A percentile compares a stretch with the other conserved stretches of the same genome.
phyloP scores from a whole-genome alignment of 345 rosid species.

The Raphanus raphanistrum region DNA sequence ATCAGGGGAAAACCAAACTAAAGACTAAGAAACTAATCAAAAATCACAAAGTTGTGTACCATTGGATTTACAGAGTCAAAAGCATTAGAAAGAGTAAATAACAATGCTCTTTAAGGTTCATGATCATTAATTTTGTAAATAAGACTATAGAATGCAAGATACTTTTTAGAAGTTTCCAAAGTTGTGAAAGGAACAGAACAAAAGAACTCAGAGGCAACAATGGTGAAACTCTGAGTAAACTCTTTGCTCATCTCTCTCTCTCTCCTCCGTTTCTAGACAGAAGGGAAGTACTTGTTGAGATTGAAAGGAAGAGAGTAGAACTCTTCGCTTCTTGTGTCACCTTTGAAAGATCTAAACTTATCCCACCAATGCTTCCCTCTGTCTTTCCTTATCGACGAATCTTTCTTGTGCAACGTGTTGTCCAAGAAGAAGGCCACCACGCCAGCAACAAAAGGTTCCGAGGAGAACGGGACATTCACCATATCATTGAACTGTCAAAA shows the following conservation, averaged over 20 bases:
- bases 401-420: slow-evolving; percentile 67
- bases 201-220: slow-evolving; percentile 25
- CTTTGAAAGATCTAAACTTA: slow-evolving; percentile 69
- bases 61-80: slow-evolving; percentile 37
- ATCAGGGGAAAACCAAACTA: not conserved
- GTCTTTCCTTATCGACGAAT: slow-evolving; percentile 65
- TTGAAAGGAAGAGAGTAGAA: slow-evolving; percentile 94
- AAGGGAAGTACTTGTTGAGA: slow-evolving; percentile 92
- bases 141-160: slow-evolving; percentile 33
- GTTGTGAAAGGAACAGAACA: slow-evolving; percentile 12
- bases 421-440: slow-evolving; percentile 77
- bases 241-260: slow-evolving; percentile 10
- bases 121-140: slow-evolving; percentile 29
- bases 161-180: slow-evolving; percentile 14
- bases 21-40: slow-evolving; percentile 31
- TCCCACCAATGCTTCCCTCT: slow-evolving; percentile 99
- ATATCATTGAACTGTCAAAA: slow-evolving; percentile 87
- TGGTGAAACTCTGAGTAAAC: slow-evolving; percentile 19
- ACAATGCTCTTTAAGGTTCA: slow-evolving; percentile 34
- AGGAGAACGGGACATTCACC: slow-evolving; percentile 85
- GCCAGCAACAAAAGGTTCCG: slow-evolving; percentile 93
- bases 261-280: slow-evolving; percentile 50
- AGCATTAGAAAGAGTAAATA: slow-evolving; percentile 24
- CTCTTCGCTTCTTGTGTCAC: slow-evolving; percentile 79
- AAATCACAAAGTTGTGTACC: slow-evolving; percentile 29